Evolutionary conservation across 2,329 filamentous ascomycete species (phyloP), one percentile per base, ranked within the genome.

Genomic region (Pyrenophora graminea): DNA sequence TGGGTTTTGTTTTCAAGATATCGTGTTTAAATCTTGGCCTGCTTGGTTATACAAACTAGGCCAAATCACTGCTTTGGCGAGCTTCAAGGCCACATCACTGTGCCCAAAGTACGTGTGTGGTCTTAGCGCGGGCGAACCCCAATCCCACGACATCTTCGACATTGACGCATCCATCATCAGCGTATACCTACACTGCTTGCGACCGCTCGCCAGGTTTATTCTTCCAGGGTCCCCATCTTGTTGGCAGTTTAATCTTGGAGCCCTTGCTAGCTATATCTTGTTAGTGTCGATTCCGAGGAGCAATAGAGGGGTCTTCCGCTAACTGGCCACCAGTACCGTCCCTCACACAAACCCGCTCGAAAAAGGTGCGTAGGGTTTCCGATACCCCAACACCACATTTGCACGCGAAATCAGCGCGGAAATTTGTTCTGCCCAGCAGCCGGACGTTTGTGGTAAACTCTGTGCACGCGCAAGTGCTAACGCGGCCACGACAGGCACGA

Each of bases 61-160:
- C 36, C 53, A 56, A 48, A 54, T 42, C 49, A 31, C 53, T 54
- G 51, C 39, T 60, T 63, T 64, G 59, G 66, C 62, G 61, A 60
- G 55, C 58, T 44, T 51, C 55, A 56, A 59, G 61, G 66, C 62
- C 70, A 70, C 66, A 67, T 67, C 66, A 68, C 57, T 59, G 57
- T 59, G 66, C 62, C 63, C 63, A 67, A 39, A 40, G 45, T 27
- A 19, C 46, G 39, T 53, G 45, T 39, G 23, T 64, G 61, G 48
- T 56, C 69, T 73, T 71, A 69, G 69, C 68, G 59, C 49, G 51
- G 62, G 65, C 62, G 63, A 66, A 63, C 55, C 63, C 55, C 62
- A 63, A 66, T 67, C 27, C 44, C 34, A 21, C 18, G 36, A 21
- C 64, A 54, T 60, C 64, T 62, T 63, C 66, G 62, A 46, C 51